Evolutionary conservation across 1,284 basidiomycete species (phyloP).

Genomic region (Xerocomus amazonicus): DNA sequence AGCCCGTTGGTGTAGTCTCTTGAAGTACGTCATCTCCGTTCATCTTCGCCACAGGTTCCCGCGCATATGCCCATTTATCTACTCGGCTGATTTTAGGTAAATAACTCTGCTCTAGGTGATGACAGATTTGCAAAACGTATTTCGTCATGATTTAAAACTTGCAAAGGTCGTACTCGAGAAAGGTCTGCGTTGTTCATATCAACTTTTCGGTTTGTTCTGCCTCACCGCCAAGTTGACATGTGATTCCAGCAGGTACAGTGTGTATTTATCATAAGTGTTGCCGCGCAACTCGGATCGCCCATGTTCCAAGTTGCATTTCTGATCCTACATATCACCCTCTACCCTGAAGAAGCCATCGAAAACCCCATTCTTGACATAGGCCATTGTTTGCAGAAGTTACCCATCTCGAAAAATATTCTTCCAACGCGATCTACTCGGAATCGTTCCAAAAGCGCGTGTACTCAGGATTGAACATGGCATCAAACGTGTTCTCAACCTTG

Average conservation of each 20-base stretch:
- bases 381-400: not conserved
- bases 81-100: not conserved
- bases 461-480: not conserved
- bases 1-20: no score
- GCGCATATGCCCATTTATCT: not conserved
- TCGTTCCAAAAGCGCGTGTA: constrained; percentile 1
- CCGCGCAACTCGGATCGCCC: no score
- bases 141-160: not conserved
- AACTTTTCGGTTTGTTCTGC: no score
- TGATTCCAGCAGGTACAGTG: not conserved
- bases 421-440: constrained; percentile 1
- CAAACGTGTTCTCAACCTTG: not conserved
- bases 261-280: not conserved
- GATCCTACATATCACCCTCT: not conserved
- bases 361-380: not conserved
- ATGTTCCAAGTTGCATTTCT: not conserved
- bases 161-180: no score
- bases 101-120: not conserved
- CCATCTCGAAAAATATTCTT: not conserved
- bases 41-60: no score
- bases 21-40: no score
- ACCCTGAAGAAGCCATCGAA: not conserved
- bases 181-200: no score
- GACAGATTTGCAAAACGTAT: not conserved
- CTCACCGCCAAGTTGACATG: not conserved